Conservation (phyloP, 768 basidiomycete species). For the Tulasnella sp. region DNA sequence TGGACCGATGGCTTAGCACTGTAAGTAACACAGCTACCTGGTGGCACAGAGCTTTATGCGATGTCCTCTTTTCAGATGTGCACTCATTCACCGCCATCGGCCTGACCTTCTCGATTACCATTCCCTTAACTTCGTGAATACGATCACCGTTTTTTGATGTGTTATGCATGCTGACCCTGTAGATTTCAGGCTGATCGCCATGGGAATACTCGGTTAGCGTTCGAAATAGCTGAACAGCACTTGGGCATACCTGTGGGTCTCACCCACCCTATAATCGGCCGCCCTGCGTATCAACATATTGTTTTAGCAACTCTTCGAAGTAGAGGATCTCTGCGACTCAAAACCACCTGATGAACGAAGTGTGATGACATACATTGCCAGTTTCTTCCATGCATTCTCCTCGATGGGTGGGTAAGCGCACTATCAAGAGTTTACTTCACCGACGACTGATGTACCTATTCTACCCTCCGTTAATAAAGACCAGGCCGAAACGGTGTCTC, state of each 20-base stretch:
- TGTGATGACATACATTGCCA: slow-evolving; percentile 97
- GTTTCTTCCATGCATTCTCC: slow-evolving; percentile 96
- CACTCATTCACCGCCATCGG: slow-evolving; percentile 93
- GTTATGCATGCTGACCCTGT: not conserved
- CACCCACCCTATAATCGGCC: not conserved
- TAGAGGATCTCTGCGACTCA: slow-evolving; percentile 85
- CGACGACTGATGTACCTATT: not conserved
- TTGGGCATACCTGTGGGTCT: slow-evolving; percentile 77
- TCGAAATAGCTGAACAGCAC: slow-evolving; percentile 76
- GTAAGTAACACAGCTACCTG: slow-evolving; percentile 39
- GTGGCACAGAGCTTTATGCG: slow-evolving; percentile 11
- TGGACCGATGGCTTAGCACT: slow-evolving; percentile 95
- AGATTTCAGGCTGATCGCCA: slow-evolving; percentile 55
- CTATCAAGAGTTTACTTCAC: not conserved
- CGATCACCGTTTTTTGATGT: not conserved
- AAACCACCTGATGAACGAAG: slow-evolving; percentile 88
- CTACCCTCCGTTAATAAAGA: slow-evolving; percentile 37
- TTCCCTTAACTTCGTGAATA: slow-evolving; percentile 64
- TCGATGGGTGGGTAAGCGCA: slow-evolving; percentile 84
- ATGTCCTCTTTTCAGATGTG: slow-evolving; percentile 52
- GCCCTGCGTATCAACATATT: not conserved
- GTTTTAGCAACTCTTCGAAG: slow-evolving; percentile 82
- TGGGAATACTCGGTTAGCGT: slow-evolving; percentile 78
- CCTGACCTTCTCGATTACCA: slow-evolving; percentile 91
- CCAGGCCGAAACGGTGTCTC: slow-evolving; percentile 87